Evolutionary conservation across 1,284 basidiomycete genomes (phyloP).

Genomic region (Ceratobasidium theobromae): DNA sequence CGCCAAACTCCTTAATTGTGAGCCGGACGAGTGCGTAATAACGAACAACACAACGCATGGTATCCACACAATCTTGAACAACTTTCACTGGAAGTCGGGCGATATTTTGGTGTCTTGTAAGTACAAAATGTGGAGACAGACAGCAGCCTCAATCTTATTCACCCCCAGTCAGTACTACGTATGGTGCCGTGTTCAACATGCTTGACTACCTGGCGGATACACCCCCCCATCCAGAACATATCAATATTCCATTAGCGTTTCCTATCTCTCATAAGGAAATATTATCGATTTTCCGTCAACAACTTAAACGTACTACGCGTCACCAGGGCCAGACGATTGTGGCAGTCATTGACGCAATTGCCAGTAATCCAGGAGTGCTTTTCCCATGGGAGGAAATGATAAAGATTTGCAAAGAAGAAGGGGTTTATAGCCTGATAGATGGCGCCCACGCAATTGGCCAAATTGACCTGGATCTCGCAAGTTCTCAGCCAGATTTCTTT

Average conservation of each 20-base stretch:
- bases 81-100: conserved; percentile 57
- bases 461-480: conserved; percentile 58
- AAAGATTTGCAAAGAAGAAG: conserved; percentile 65
- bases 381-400: conserved; percentile 83
- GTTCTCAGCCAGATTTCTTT: conserved; percentile 74
- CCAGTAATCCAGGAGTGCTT: conserved; percentile 66
- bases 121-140: not conserved
- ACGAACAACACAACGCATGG: conserved; percentile 68
- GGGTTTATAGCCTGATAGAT: conserved; percentile 72
- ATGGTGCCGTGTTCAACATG: conserved; percentile 59
- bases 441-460: conserved; percentile 78
- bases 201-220: conserved; percentile 63
- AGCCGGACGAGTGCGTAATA: conserved; percentile 64
- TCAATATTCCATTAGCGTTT: conserved; percentile 57
- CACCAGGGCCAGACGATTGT: conserved; percentile 55
- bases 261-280: conserved; percentile 66
- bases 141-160: not conserved
- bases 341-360: conserved; percentile 74
- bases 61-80: conserved; percentile 64
- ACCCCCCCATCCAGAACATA: conserved; percentile 54
- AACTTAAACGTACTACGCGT: conserved; percentile 44
- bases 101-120: conserved; percentile 55
- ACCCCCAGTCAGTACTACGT: conserved; percentile 63
- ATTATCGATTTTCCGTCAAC: conserved; percentile 54
- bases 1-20: conserved; percentile 61